phyloP scores from a whole-genome alignment of 108 stramenopile genomes.

The Skeletonema tropicum region DNA sequence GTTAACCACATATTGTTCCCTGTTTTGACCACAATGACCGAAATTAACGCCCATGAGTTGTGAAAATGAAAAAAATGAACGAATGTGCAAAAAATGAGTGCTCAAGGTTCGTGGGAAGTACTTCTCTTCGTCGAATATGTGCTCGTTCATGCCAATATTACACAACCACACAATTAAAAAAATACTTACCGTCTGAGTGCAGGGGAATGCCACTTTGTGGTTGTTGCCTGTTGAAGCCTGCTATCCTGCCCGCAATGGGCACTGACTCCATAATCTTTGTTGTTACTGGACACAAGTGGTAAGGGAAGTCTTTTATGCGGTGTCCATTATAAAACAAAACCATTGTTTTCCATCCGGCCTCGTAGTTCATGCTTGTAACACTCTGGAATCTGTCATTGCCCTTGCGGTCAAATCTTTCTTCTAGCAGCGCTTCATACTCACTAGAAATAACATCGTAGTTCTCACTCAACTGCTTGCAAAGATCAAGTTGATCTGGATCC shows the following conservation, averaged over 20 bases:
- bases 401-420: slow-evolving; percentile 52
- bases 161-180: no score
- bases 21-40: no score
- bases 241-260: slow-evolving; percentile 85
- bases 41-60: no score
- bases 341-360: slow-evolving; percentile 86
- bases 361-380: slow-evolving; percentile 84
- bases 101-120: no score
- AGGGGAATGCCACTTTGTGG: slow-evolving; percentile 77
- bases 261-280: slow-evolving; percentile 78
- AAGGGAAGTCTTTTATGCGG: slow-evolving; percentile 84
- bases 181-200: slow-evolving; percentile 86
- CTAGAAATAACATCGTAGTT: slow-evolving; percentile 70
- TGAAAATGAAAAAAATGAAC: no score
- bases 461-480: slow-evolving; percentile 65
- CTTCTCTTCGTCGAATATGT: no score
- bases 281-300: slow-evolving; percentile 84
- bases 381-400: slow-evolving; percentile 79
- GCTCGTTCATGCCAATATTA: no score
- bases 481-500: slow-evolving; percentile 58
- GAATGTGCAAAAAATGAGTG: no score
- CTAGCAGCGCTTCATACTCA: slow-evolving; percentile 73
- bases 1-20: slow-evolving; percentile 94
- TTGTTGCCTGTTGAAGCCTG: slow-evolving; percentile 87
- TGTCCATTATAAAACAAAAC: slow-evolving; percentile 88